A percentile compares a stretch with the other conserved stretches of the same genome.
Conservation (phyloP, 192 early-diverging fungal species). For the Linnemannia elongata region DNA sequence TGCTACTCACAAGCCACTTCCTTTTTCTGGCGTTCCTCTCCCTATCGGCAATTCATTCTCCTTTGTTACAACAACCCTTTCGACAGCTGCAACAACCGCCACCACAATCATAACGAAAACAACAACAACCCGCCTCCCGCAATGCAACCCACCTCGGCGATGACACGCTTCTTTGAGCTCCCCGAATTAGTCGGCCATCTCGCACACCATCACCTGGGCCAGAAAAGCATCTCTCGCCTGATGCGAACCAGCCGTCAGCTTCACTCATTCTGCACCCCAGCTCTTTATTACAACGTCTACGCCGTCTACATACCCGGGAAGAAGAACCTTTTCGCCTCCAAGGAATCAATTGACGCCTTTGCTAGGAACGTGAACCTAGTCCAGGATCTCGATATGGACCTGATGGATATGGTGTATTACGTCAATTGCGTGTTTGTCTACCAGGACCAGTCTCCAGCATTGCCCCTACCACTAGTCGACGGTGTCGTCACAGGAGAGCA, state of each 20-base stretch:
- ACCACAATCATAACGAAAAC: no score
- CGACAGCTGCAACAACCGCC: no score
- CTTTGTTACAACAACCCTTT: no score
- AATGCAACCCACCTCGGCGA: no score
- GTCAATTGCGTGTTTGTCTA: neutral
- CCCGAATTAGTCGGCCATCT: neutral
- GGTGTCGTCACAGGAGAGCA: no score
- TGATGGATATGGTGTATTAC: neutral
- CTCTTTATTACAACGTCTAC: neutral
- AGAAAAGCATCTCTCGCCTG: neutral
- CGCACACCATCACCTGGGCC: neutral
- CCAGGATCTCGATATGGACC: no score
- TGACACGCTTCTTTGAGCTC: neutral
- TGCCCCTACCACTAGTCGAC: neutral
- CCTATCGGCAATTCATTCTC: no score
- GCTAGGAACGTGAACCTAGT: neutral
- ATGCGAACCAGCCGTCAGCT: neutral
- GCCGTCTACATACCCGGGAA: neutral
- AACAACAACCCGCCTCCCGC: no score
- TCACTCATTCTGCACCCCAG: neutral
- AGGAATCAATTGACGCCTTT: neutral
- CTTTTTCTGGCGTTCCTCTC: no score
- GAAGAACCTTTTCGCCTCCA: neutral
- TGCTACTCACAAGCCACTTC: no score
- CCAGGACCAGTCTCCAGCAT: neutral